Evolutionary conservation across 140 eudicot genomes (phyloP), one percentile per base, ranked within the genome.

Genomic region (Flaveria floridana): DNA sequence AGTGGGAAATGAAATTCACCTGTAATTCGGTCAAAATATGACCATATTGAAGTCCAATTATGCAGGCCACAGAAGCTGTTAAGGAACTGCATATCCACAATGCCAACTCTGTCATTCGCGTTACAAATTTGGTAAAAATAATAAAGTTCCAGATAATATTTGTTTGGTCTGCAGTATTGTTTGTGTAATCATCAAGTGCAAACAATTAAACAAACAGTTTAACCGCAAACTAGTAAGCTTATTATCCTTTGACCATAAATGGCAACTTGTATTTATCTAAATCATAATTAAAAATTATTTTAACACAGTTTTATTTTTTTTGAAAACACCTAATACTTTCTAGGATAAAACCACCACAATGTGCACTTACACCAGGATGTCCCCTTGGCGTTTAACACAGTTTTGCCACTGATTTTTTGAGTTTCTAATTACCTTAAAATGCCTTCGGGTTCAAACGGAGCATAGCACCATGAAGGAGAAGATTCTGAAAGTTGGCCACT

Each of bases 361-460:
- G 41, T 34, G 41, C 41, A 34, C 41, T 34, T 34, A 34, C 41
- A 6, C 41, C 41, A 34, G 41, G 1, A 34, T 34, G 41, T 34
- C 8, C 41, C 7, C 41, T 34, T 34, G 41, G 41, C 41, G 41
- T 5, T 34, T 34, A 34, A 6, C 41, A 34, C 41, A 34, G 41
- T 34, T 34, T 34, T 56, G 20, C 44, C 6, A 20, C 26, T 11
- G 4, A 46, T 19, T 18, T 68, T 66, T 39, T 1, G 53, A 16
- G 18, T 39, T 15, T 34, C 20, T 55, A 14, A 47, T 86, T 80
- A 91, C 95, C 97, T 89, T 83, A 88, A 79, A 66, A 91, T 83
- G 63, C 97, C 95, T 83, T 91, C 95, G 2, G 97, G 97, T 65
- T 91, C 97, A 84, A 84, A 91, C 66, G 97, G 84, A 61, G 97